These are phyloP conservation scores for Neopestalotiopsis rosae DNA, from an alignment of 2,329 filamentous ascomycete genomes.

Conservation along the genomic window DNA sequence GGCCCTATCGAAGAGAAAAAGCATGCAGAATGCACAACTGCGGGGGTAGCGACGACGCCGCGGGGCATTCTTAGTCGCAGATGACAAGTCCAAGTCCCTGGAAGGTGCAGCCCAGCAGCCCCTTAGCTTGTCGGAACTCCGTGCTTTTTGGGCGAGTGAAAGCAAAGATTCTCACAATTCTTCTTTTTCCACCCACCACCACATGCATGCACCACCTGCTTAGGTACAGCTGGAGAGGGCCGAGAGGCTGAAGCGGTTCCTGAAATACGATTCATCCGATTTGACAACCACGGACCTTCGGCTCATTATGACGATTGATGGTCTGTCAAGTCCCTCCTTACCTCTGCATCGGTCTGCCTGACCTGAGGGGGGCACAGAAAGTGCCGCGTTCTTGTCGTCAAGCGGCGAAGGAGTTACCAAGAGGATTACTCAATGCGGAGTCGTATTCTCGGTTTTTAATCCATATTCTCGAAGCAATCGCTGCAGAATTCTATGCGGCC, in stretches of 20 bases:
- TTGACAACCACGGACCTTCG: background rate
- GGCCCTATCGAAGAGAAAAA: conserved; percentile 8
- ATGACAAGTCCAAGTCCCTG: background rate
- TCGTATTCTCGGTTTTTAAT: background rate
- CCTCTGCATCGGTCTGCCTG: background rate
- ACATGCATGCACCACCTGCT: background rate
- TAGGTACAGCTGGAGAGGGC: background rate
- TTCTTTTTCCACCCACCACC: background rate
- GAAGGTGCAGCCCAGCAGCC: conserved; percentile 3
- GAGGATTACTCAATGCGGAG: background rate
- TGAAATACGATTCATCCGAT: background rate
- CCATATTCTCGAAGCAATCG: background rate
- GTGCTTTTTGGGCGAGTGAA: background rate
- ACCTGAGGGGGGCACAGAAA: background rate
- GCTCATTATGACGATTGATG: background rate
- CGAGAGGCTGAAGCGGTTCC: background rate
- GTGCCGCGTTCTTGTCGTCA: background rate
- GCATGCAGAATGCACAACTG: conserved; percentile 12
- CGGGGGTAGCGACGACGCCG: background rate
- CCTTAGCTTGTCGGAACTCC: conserved; percentile 1
- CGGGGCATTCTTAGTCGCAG: background rate
- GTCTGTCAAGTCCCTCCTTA: background rate
- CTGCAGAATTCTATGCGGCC: background rate
- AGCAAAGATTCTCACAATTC: background rate
- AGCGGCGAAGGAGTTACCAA: background rate